phyloP scores from a whole-genome alignment of 2,329 filamentous ascomycete genomes.

The Ophiostoma triangulosporum region DNA sequence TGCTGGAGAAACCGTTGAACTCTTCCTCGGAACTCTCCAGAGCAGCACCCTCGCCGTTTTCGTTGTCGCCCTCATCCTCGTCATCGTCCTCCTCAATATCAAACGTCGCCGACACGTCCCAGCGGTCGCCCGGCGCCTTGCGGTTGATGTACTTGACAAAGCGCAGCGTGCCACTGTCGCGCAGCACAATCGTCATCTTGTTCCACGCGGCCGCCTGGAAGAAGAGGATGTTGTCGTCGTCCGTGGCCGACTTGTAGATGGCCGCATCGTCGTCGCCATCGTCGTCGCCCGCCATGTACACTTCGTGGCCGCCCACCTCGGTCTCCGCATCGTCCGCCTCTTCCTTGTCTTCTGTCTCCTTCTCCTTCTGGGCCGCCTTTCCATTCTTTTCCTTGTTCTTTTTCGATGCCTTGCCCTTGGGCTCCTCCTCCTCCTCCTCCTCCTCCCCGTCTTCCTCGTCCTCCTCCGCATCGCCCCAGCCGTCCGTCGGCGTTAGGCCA shows the following conservation, averaged over 20 bases:
- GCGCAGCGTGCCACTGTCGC: slow-evolving; percentile 72
- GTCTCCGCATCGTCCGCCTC: slow-evolving; percentile 15
- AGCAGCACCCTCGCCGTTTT: slow-evolving; percentile 22
- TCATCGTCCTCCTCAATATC: slow-evolving; percentile 47
- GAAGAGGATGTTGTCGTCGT: slow-evolving; percentile 59
- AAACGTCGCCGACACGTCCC: slow-evolving; percentile 75
- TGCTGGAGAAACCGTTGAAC: slow-evolving; percentile 43
- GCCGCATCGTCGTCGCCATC: slow-evolving; percentile 57
- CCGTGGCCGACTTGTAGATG: slow-evolving; percentile 66
- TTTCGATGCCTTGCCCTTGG: slow-evolving; percentile 1
- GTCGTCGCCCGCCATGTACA: slow-evolving; percentile 88
- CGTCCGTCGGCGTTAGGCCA: slow-evolving; percentile 68
- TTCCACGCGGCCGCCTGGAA: slow-evolving; percentile 66
- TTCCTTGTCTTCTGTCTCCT: slow-evolving; percentile 16
- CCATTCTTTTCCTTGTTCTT: slow-evolving; percentile 5
- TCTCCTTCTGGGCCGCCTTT: not conserved
- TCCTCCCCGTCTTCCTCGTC: slow-evolving; percentile 31
- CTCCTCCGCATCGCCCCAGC: slow-evolving; percentile 55
- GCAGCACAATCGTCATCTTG: slow-evolving; percentile 75
- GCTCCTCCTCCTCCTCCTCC: slow-evolving; percentile 19
- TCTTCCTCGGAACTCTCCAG: slow-evolving; percentile 37
- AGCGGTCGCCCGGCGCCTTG: slow-evolving; percentile 73
- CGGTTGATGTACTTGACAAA: slow-evolving; percentile 94
- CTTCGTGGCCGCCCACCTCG: slow-evolving; percentile 60
- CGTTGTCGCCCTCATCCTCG: slow-evolving; percentile 32